These are phyloP conservation scores for Sporisorium graminicola DNA, from an alignment of 1,284 basidiomycete genomes.

Conservation along the genomic window DNA sequence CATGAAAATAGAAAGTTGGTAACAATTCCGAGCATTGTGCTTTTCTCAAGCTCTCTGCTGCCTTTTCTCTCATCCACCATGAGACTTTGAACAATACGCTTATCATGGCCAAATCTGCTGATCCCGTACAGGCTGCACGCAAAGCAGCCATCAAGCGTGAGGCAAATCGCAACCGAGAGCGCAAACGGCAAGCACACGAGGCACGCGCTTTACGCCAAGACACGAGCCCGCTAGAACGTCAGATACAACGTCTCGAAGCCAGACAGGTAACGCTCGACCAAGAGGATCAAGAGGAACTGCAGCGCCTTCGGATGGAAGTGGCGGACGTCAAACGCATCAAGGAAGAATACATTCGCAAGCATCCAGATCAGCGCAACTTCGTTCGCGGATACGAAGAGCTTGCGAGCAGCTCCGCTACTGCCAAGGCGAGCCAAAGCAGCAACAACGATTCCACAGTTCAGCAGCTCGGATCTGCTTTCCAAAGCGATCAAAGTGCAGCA, in stretches of 20 bases:
- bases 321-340: constrained; percentile 55
- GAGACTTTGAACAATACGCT: background rate
- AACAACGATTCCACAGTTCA: background rate
- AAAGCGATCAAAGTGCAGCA: background rate
- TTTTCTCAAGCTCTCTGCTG: background rate
- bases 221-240: constrained; percentile 41
- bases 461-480: background rate
- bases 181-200: constrained; percentile 62
- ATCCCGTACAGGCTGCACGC: constrained; percentile 69
- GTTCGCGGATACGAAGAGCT: constrained; percentile 74
- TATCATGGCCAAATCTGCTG: constrained; percentile 50
- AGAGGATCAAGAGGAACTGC: constrained; percentile 45
- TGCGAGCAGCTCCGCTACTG: background rate
- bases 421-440: background rate
- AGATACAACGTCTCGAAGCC: constrained; percentile 51
- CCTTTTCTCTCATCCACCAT: constrained; percentile 6
- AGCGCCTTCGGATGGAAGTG: constrained; percentile 47
- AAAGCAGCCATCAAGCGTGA: constrained; percentile 62
- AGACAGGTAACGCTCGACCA: constrained; percentile 21
- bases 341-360: constrained; percentile 78
- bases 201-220: constrained; percentile 38
- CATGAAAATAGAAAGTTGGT: constrained; percentile 4
- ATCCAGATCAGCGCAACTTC: constrained; percentile 85
- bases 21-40: background rate
- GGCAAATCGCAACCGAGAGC: constrained; percentile 63